These are phyloP conservation scores for Grigorovia transvaalensis DNA, from an alignment of 805 yeast species.

Conservation along the genomic window DNA sequence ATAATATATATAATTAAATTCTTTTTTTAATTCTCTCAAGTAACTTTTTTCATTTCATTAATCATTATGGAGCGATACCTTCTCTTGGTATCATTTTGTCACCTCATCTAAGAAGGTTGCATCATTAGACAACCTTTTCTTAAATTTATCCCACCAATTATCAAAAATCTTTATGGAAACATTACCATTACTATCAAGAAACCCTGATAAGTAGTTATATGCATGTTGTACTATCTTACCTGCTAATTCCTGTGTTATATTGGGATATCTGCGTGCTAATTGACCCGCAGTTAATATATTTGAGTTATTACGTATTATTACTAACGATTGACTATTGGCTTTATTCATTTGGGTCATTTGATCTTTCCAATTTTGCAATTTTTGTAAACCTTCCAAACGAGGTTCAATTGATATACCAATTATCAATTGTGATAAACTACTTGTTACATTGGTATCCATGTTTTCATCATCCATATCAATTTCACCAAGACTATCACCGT, in stretches of 20 bases:
- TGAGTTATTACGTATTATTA: constrained; percentile 21
- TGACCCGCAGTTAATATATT: constrained; percentile 22
- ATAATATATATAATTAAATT: too few species aligned
- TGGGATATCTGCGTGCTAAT: constrained; percentile 30
- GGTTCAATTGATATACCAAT: constrained; percentile 93
- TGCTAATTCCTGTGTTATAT: constrained; percentile 53
- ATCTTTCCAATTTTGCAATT: constrained; percentile 36
- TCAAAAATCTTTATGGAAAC: constrained; percentile 84
- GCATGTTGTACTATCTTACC: constrained; percentile 87
- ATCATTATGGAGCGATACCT: background rate
- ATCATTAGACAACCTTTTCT: constrained; percentile 60
- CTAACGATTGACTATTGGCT: constrained; percentile 19
- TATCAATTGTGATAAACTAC: constrained; percentile 31
- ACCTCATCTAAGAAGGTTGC: constrained; percentile 65
- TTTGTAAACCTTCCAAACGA: constrained; percentile 49
- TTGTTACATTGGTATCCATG: constrained; percentile 19
- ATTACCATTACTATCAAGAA: constrained; percentile 65
- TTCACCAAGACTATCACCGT: constrained; percentile 39
- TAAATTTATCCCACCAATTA: constrained; percentile 93
- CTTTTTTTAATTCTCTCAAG: too few species aligned
- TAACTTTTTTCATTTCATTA: too few species aligned
- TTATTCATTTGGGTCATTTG: constrained; percentile 15
- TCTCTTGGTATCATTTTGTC: constrained; percentile 10
- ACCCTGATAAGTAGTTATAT: constrained; percentile 83
- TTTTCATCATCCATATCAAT: constrained; percentile 46